Evolutionary conservation across 169 alveolate species (phyloP), one percentile per base, ranked within the genome.

Genomic region (Plasmodium relictum): DNA sequence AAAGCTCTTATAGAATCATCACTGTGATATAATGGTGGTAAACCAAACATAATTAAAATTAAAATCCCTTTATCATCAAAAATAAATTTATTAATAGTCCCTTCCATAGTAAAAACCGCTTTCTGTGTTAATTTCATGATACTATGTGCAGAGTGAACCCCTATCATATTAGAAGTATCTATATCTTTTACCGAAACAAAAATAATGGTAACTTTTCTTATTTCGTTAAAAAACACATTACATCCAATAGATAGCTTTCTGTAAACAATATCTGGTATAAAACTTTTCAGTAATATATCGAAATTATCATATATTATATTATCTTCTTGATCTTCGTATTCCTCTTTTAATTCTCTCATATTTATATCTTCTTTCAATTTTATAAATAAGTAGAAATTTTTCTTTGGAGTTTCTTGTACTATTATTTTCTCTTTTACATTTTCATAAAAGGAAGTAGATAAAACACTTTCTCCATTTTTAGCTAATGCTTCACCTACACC

Each of bases 1-100:
- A 95, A 93, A 8, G 97, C 93, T 70, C 97, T 86, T 14, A 94
- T 74, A 0, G 97, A 94, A 68, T 95, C 97, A 87, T 95, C 97
- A 56, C 92, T 78, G 80, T 94, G 97, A 88, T 92, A 95, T 41
- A 93, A 88, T 14, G 97, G 97, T 9, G 97, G 97, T 69, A 95
- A 94, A 7, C 97, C 97, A 88, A 95, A 91, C 83, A 95, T 92
- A 4, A 95, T 86, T 8, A 95, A 83, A 44, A 94, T 72, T 48
- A 93, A 88, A 0, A 95, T 94, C 8, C 97, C 97, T 63, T 95
- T 95, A 74, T 95, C 97, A 52, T 95, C 97, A 24, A 93, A 95
- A 16, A 94, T 73, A 52, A 95, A 93, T 72, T 95, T 95, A 69
- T 95, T 95, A 7, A 95, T 92, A 7, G 95, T 93, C 6, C 97